Evolutionary conservation across 192 early-diverging fungal species (phyloP).

Genomic region (Backusella westeae): DNA sequence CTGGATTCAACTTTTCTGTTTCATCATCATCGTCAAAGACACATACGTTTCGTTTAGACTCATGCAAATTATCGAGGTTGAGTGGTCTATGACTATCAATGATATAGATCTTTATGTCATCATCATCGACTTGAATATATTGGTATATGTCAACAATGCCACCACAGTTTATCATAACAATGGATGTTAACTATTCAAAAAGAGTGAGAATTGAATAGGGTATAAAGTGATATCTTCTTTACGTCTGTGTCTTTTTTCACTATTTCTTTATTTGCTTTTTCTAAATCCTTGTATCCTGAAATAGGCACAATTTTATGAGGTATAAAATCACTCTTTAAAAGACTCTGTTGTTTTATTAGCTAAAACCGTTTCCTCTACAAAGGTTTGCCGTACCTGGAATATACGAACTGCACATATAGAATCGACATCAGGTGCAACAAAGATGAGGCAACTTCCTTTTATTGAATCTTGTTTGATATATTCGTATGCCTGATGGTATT

Average conservation of each 20-base stretch:
- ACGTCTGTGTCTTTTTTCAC: slow-evolving; percentile 54
- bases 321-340: slow-evolving; percentile 81
- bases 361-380: no score
- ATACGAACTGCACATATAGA: slow-evolving; percentile 80
- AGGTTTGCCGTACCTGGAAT: slow-evolving; percentile 52
- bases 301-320: slow-evolving; percentile 83
- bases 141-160: slow-evolving; percentile 73
- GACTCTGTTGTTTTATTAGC: slow-evolving; percentile 36
- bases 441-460: slow-evolving; percentile 59
- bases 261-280: slow-evolving; percentile 48
- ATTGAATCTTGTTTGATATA: slow-evolving; percentile 42
- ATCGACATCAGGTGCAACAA: slow-evolving; percentile 79
- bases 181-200: slow-evolving; percentile 56
- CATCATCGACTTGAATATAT: slow-evolving; percentile 42
- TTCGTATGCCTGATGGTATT: slow-evolving; percentile 56
- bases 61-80: slow-evolving; percentile 80
- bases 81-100: slow-evolving; percentile 89
- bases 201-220: neutral
- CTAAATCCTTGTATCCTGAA: slow-evolving; percentile 60
- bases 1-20: slow-evolving; percentile 60
- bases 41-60: slow-evolving; percentile 66
- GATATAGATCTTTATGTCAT: slow-evolving; percentile 66
- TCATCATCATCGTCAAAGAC: slow-evolving; percentile 87
- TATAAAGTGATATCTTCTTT: neutral
- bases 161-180: slow-evolving; percentile 88